Evolutionary conservation across 192 early-diverging fungal species (phyloP).

Genomic region (Pilaira anomala): DNA sequence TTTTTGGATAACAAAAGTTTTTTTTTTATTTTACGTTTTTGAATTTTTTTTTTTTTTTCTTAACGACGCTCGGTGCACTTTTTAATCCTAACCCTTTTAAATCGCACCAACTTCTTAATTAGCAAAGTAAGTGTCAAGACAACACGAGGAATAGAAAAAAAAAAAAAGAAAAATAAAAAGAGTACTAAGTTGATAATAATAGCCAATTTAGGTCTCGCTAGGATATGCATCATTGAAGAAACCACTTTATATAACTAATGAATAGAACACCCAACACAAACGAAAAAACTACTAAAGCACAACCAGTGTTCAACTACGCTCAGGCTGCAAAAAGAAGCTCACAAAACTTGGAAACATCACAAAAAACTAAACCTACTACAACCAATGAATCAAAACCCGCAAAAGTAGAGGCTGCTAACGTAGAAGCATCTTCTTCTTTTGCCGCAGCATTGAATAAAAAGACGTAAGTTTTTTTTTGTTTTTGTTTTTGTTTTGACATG

Average conservation of each 20-base stretch:
- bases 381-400: conserved; percentile 10
- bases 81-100: background rate
- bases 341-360: conserved; percentile 15
- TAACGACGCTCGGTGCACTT: background rate
- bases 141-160: background rate
- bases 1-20: too few species aligned
- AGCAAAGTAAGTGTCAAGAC: background rate
- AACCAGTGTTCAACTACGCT: conserved; percentile 38
- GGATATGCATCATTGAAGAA: conserved; percentile 27
- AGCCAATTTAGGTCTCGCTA: conserved; percentile 12
- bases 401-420: conserved; percentile 4
- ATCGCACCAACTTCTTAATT: background rate
- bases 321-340: conserved; percentile 35
- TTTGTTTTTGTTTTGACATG: background rate
- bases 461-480: conserved; percentile 14
- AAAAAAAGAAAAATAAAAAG: conserved; percentile 1
- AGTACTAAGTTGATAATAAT: background rate
- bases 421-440: conserved; percentile 21
- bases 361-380: background rate
- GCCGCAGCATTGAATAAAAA: conserved; percentile 24
- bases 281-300: conserved; percentile 21
- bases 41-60: background rate
- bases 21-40: background rate
- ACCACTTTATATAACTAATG: conserved; percentile 23
- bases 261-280: conserved; percentile 23